phyloP scores from a whole-genome alignment of 371 early-diverging fungal species.

The Mortierella sp. region DNA sequence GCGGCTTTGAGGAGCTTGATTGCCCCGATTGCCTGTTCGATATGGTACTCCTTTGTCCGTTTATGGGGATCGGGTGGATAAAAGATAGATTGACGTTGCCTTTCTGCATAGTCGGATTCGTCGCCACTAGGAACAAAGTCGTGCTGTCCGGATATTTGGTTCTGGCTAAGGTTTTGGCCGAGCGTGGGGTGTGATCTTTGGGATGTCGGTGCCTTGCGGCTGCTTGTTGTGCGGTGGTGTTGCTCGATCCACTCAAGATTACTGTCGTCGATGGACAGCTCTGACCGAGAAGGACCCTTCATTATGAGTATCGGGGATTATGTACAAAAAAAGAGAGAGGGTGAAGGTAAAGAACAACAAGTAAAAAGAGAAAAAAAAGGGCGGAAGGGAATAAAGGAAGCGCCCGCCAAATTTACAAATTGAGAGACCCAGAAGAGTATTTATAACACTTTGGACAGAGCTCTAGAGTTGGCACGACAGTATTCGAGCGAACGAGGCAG shows the following conservation, averaged over 20 bases:
- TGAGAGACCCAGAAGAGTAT: background rate
- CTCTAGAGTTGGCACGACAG: slow-evolving; percentile 1
- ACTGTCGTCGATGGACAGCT: slow-evolving; percentile 27
- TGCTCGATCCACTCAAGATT: slow-evolving; percentile 51
- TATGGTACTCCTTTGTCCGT: slow-evolving; percentile 49
- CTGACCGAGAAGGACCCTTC: slow-evolving; percentile 32
- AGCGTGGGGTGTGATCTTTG: slow-evolving; percentile 9
- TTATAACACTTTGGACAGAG: background rate
- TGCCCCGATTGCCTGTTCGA: slow-evolving; percentile 52
- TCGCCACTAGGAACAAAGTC: slow-evolving; percentile 37
- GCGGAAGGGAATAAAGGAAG: slow-evolving; percentile 9
- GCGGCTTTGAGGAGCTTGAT: slow-evolving; percentile 52
- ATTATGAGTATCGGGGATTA: slow-evolving; percentile 19
- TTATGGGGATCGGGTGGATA: slow-evolving; percentile 41
- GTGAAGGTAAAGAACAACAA: background rate
- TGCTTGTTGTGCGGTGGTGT: slow-evolving; percentile 41
- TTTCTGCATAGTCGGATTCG: slow-evolving; percentile 40
- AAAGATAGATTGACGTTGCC: slow-evolving; percentile 33
- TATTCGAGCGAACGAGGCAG: slow-evolving; percentile 6
- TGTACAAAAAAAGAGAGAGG: background rate
- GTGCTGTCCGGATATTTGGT: background rate
- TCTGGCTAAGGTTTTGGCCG: slow-evolving; percentile 6
- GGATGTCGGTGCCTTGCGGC: slow-evolving; percentile 14
- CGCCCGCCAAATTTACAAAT: slow-evolving; percentile 11
- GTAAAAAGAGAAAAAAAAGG: background rate